Conservation (phyloP, 306 rosid genomes). For the Fragaria ananassa region DNA sequence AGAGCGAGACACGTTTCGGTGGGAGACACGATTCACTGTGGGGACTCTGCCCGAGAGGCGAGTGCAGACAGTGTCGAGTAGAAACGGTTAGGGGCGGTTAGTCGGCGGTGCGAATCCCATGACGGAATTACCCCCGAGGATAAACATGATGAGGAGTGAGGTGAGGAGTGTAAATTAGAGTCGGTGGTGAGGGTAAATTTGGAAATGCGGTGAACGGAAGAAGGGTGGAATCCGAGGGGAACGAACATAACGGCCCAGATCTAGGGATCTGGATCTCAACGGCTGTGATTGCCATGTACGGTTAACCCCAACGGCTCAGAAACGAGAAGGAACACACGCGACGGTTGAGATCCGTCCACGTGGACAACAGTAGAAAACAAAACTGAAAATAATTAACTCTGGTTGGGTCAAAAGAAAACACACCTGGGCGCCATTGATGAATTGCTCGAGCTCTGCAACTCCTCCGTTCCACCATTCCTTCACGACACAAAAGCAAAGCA, state of each 20-base stretch:
- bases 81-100: constrained; percentile 51
- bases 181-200: constrained; percentile 24
- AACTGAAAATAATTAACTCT: constrained; percentile 19
- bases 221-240: constrained; percentile 46
- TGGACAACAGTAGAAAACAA: background rate
- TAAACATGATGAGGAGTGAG: background rate
- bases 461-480: constrained; percentile 45
- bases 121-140: constrained; percentile 20
- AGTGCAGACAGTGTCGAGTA: constrained; percentile 17
- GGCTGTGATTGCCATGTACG: constrained; percentile 32
- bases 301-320: constrained; percentile 35
- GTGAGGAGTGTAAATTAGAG: constrained; percentile 25
- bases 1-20: constrained; percentile 19
- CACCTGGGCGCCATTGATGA: constrained; percentile 82
- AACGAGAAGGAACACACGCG: background rate
- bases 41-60: constrained; percentile 26
- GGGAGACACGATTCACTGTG: background rate
- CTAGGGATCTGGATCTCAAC: constrained; percentile 51
- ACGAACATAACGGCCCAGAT: constrained; percentile 58
- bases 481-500: background rate
- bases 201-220: constrained; percentile 10
- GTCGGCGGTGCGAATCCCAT: constrained; percentile 28
- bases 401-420: constrained; percentile 16
- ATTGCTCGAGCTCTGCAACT: constrained; percentile 62
- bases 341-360: constrained; percentile 41